Base-by-base conservation (phyloP, 805 yeast species). In the Metschnikowia similis region DNA sequence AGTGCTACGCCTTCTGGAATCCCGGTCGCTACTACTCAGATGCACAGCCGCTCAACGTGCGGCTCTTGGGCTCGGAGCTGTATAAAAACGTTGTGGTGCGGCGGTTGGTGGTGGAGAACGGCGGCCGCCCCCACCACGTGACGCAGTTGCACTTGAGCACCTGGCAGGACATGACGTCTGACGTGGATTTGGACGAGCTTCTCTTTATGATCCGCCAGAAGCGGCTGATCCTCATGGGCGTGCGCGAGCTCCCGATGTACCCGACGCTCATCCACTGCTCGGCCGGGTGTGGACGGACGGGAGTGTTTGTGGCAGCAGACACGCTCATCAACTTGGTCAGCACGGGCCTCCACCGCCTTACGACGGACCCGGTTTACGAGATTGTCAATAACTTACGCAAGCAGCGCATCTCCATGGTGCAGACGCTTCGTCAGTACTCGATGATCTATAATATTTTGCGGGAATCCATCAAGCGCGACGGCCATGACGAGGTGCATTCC, bases 261-360 rank as follows among this genome's bases (percentile, higher is more conserved):
- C 89, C 41, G 87, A 52, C 57, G 0, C 41, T 52, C 29, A 49
- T 54, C 6, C 98, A 92, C 67, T 92, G 99, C 63, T 89, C 96
- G 3, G 98, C 98, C 0, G 99, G 99, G 0, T 89, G 96, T 63
- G 99, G 99, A 14, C 75, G 99, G 46, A 89, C 98, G 0, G 99
- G 99, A 0, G 59, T 56, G 28, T 85, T 84, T 62, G 82, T 90
- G 53, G 81, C 89, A 1, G 69, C 86, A 21, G 95, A 88, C 60
- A 75, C 84, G 0, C 72, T 76, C 21, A 66, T 81, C 34, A 78
- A 84, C 44, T 35, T 50, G 2, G 36, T 47, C 28, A 55, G 51
- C 34, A 27, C 10, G 35, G 42, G 43, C 36, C 34, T 16, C 29
- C 48, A n/a, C 26, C 56, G 54, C 41, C 52, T 62, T 44, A 52